phyloP scores from a whole-genome alignment of 768 basidiomycete species.

The Hydnomerulius pinastri region DNA sequence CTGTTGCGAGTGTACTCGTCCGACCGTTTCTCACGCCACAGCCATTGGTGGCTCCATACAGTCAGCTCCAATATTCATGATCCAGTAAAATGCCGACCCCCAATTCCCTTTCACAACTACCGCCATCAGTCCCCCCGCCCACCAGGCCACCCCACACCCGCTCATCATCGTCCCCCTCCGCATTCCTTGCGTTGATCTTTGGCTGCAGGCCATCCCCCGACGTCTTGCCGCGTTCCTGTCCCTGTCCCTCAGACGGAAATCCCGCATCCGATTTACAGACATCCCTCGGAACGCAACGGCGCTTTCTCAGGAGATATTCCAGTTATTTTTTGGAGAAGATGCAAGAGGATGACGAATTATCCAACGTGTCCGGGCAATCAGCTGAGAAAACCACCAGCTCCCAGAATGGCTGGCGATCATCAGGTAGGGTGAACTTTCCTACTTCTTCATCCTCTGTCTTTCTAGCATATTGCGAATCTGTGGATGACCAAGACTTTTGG shows the following conservation, averaged over 20 bases:
- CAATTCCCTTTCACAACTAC: conserved; percentile 1
- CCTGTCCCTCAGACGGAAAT: not conserved
- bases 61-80: not conserved
- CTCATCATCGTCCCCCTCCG: not conserved
- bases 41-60: not conserved
- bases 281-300: not conserved
- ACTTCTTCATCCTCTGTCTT: not conserved
- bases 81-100: conserved; percentile 3
- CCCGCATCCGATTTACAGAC: conserved; percentile 1
- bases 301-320: conserved; percentile 1
- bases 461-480: not conserved
- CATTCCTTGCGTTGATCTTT: not conserved
- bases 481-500: not conserved
- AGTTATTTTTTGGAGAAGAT: conserved; percentile 4
- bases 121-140: not conserved
- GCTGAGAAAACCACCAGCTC: not conserved
- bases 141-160: not conserved
- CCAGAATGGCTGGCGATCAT: not conserved
- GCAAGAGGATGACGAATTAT: not conserved
- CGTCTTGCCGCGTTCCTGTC: too few relatives aligned
- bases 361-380: not conserved
- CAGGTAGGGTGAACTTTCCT: conserved; percentile 1
- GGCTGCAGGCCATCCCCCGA: not conserved
- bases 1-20: too few relatives aligned
- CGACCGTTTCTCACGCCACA: conserved; percentile 8